Evolutionary conservation across 2,329 filamentous ascomycete genomes (phyloP), one percentile per base, ranked within the genome.

Genomic region (Colletotrichum sp.): DNA sequence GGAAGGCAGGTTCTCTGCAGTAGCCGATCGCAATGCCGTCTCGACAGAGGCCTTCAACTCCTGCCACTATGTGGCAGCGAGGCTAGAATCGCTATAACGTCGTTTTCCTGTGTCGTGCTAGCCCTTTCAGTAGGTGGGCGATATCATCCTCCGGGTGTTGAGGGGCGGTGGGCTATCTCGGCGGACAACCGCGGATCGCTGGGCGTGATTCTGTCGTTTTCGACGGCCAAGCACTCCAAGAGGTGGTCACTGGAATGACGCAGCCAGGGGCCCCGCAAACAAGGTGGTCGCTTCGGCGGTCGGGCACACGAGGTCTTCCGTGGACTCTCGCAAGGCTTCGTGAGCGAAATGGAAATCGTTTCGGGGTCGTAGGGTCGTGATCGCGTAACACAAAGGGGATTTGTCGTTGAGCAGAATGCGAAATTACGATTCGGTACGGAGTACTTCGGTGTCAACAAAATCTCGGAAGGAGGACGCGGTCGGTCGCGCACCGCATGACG

Each of bases 401-500:
- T 63, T 65, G 70, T 69, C 71, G 64, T 76, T 59, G 49, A 74
- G 49, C 71, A 64, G 49, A 68, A 76, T 68, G 74, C 71, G 74
- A 76, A 76, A 74, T 62, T 69, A 44, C 59, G 65, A 44, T 60
- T 74, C 49, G 65, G 59, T 60, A 76, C 49, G 71, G 49, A 68
- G 64, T 75, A 76, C 72, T 62, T 75, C 55, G 62, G 57, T 76
- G 75, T 76, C 75, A 76, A 76, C 75, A 76, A 70, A 76, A 75
- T 76, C 62, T 76, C 75, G 72, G 72, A 63, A 75, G 52, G 67
- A 64, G 75, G 72, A 76, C 75, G 75, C 75, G 75, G 72, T 76
- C 75, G 67, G 66, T 76, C 75, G 75, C 75, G 75, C 75, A 76
- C 52, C 72, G 72, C 72, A 76, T 76, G 75, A 76, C 67, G 72